Percentiles rank a stretch among this genome's conserved stretches.
These are phyloP conservation scores for Iberis pinnata DNA, from an alignment of 345 rosid genomes.

Conservation along the genomic window DNA sequence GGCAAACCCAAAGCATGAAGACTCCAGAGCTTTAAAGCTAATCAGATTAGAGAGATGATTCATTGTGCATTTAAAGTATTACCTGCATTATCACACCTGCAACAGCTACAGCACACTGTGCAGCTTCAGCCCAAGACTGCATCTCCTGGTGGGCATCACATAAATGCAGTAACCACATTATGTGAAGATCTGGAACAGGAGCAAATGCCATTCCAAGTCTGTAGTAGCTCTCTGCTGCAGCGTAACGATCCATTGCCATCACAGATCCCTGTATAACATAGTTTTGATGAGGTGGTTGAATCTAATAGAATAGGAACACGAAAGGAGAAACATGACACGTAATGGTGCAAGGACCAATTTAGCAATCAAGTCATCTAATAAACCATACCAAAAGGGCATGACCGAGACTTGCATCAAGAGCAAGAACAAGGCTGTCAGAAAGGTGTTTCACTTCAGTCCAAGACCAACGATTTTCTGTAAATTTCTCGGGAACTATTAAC, in stretches of 20 bases:
- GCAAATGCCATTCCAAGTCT: slow-evolving; percentile 99
- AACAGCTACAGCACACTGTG: slow-evolving; percentile 91
- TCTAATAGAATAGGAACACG: background rate
- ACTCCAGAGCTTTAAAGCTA: background rate
- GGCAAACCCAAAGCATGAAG: slow-evolving; percentile 8
- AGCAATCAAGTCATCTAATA: slow-evolving; percentile 9
- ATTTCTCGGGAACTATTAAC: slow-evolving; percentile 45
- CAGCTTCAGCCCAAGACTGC: slow-evolving; percentile 99
- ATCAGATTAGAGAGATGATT: slow-evolving; percentile 10
- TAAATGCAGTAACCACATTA: slow-evolving; percentile 97
- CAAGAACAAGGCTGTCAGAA: slow-evolving; percentile 69
- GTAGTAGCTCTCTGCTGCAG: slow-evolving; percentile 93
- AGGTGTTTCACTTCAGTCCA: slow-evolving; percentile 82
- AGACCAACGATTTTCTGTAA: slow-evolving; percentile 72
- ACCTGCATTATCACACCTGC: slow-evolving; percentile 98
- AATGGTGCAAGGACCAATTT: slow-evolving; percentile 10
- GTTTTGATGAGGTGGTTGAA: background rate
- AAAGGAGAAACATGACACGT: background rate
- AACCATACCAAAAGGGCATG: slow-evolving; percentile 89
- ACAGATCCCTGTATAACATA: slow-evolving; percentile 50
- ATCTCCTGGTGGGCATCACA: slow-evolving; percentile 99
- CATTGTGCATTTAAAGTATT: too few species aligned
- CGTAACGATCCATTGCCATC: slow-evolving; percentile 88
- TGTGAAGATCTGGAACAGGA: slow-evolving; percentile 98
- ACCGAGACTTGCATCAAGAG: slow-evolving; percentile 95